Conservation (phyloP, 257 asterid species). For the Primulina huaijiensis region DNA sequence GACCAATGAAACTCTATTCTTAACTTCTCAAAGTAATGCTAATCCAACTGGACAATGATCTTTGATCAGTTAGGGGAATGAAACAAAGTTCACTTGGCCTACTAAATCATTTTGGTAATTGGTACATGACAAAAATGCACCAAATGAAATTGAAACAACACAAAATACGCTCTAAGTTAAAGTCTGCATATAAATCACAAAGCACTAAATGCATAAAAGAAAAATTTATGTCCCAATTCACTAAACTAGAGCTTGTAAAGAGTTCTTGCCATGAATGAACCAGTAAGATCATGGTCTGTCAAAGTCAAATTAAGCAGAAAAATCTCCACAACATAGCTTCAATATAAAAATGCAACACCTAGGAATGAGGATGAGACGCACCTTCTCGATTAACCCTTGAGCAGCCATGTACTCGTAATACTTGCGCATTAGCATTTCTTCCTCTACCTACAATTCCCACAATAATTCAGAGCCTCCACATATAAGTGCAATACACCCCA, state of each 20-base stretch:
- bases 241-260: no score
- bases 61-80: not conserved
- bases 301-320: not conserved
- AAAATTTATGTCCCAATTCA: no score
- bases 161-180: not conserved
- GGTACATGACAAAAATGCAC: not conserved
- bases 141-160: not conserved
- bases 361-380: slow-evolving; percentile 21
- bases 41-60: not conserved
- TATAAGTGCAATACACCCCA: not conserved
- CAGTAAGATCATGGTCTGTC: not conserved
- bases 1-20: not conserved
- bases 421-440: slow-evolving; percentile 91
- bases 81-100: not conserved
- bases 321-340: not conserved
- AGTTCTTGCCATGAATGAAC: not conserved
- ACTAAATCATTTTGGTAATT: no score
- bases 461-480: slow-evolving; percentile 13
- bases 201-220: not conserved
- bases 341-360: not conserved
- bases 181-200: no score
- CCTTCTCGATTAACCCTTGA: slow-evolving; percentile 54
- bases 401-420: slow-evolving; percentile 78
- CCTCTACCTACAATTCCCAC: slow-evolving; percentile 64
- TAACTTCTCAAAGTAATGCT: not conserved